Evolutionary conservation across 225 moss, liverwort and hornwort species (phyloP), one percentile per base, ranked within the genome.

Genomic region (Sphagnum contortum): DNA sequence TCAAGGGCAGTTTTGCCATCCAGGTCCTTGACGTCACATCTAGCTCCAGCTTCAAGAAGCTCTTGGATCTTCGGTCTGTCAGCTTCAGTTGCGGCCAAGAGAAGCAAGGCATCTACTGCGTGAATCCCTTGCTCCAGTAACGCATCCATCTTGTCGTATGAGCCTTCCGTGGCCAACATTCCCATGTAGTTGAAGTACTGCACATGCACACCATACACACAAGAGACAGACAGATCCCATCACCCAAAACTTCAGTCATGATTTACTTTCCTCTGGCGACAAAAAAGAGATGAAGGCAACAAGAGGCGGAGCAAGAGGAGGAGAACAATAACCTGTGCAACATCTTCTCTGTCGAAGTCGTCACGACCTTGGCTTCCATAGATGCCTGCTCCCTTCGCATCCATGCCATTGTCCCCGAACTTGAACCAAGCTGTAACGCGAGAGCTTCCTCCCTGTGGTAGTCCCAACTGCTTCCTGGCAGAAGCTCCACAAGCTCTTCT

Each of bases 141-240:
- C n/a, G 68, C 77, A 48, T 98, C 64, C 98, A 98, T 91, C 81
- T 91, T 93, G 66, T 91, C 93, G 49, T 98, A 98, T 5, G 85
- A 80, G 52, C 98, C 98, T 72, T 93, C 93, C 4, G 89, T 87
- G 64, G 98, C 98, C 67, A 98, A 67, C 91, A 98, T 98, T 50
- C 98, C 98, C 98, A 98, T 98, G 75, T 93, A 98, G 59, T 98
- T 98, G 78, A 93, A 98, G 57, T 91, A 96, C 95, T 92, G 82
- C 58, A 69, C 29, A 29, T 29, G 68, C 8, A 3, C 60, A 75
- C 57, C 45, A 60, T 3, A 66, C 12, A 8, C 3, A 62, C 12
- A n/a, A 29, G 29, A 29, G 29, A 29, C 29, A 29, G 29, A 29
- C 29, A 29, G 29, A 29, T 29, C 29, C 29, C 29, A 29, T 29